Evolutionary conservation across 345 rosid species (phyloP).

Genomic region (Theobroma cacao): DNA sequence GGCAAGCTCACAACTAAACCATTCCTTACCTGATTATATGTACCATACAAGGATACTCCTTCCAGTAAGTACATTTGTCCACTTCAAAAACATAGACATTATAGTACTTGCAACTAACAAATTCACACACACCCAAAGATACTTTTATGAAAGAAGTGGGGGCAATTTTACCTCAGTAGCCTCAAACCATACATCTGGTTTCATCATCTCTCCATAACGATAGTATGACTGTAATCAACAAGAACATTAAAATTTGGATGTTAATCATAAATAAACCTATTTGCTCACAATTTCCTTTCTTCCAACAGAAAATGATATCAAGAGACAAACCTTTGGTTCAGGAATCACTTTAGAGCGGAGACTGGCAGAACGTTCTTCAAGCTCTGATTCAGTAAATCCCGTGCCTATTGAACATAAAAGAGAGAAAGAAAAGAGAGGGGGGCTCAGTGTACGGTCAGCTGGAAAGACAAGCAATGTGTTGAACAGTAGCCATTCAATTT

Average conservation of each 20-base stretch:
- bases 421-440: slow-evolving; percentile 1
- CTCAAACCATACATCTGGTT: slow-evolving; percentile 96
- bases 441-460: background rate
- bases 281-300: background rate
- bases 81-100: background rate
- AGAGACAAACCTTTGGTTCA: slow-evolving; percentile 62
- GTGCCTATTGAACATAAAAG: slow-evolving; percentile 49
- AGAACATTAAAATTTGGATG: slow-evolving; percentile 12
- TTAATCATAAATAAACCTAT: background rate
- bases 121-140: background rate
- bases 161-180: slow-evolving; percentile 66
- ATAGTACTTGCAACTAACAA: background rate
- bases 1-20: background rate
- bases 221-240: slow-evolving; percentile 64
- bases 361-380: slow-evolving; percentile 81
- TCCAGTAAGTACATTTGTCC: slow-evolving; percentile 7
- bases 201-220: slow-evolving; percentile 55
- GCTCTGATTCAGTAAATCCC: slow-evolving; percentile 81
- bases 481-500: slow-evolving; percentile 3
- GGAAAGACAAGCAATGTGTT: background rate
- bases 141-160: background rate
- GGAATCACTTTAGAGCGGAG: slow-evolving; percentile 78
- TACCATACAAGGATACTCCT: background rate
- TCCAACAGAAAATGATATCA: slow-evolving; percentile 8
- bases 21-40: background rate